Conservation (phyloP, 805 yeast genomes). For the Wickerhamiella dianesei region DNA sequence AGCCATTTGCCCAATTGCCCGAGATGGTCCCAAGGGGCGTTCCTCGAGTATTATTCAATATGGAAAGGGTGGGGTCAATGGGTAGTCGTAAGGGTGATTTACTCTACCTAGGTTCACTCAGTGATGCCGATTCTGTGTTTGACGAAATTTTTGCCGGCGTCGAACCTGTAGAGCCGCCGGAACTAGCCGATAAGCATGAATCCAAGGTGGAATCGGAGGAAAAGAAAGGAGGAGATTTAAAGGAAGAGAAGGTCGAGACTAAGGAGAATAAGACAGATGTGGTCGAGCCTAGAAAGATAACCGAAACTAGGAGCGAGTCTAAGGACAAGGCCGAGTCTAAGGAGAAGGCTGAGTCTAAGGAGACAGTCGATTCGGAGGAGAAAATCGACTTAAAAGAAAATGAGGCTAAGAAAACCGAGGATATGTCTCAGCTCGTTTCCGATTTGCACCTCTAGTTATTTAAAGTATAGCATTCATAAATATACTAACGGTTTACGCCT, state of each 20-base stretch:
- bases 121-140: slow-evolving; percentile 21
- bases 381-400: background rate
- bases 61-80: slow-evolving; percentile 60
- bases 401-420: background rate
- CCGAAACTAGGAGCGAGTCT: background rate
- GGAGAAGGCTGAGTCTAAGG: background rate
- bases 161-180: too few species aligned
- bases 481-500: background rate
- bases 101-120: slow-evolving; percentile 49
- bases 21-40: slow-evolving; percentile 38
- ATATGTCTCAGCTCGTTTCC: background rate
- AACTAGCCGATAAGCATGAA: too few species aligned
- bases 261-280: too few species aligned
- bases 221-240: too few species aligned
- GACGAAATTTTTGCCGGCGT: background rate
- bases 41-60: slow-evolving; percentile 55
- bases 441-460: background rate
- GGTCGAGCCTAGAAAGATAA: too few species aligned
- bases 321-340: background rate
- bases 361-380: background rate
- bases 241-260: too few species aligned
- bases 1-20: slow-evolving; percentile 82
- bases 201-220: too few species aligned
- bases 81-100: slow-evolving; percentile 48
- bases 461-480: too few species aligned